These are phyloP conservation scores for Cyclotella baltica DNA, from an alignment of 108 stramenopile species.

Conservation along the genomic window DNA sequence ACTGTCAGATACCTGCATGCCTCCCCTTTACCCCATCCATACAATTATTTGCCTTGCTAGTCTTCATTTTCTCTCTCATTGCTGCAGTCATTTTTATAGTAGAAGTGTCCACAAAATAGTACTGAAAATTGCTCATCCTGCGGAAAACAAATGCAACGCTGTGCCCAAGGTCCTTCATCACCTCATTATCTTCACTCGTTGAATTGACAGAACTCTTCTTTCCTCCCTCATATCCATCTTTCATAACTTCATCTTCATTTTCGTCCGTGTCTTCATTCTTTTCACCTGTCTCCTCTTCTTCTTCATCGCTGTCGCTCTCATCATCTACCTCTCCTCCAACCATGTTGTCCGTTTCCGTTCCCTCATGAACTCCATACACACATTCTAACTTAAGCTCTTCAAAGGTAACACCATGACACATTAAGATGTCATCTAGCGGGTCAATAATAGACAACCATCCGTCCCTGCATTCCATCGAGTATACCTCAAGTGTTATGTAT, in stretches of 20 bases:
- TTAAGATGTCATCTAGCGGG: background rate
- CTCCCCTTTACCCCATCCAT: background rate
- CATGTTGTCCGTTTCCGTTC: too few species aligned
- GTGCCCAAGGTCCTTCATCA: background rate
- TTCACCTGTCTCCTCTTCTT: too few species aligned
- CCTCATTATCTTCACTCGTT: background rate
- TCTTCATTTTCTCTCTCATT: background rate
- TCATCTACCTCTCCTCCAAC: too few species aligned
- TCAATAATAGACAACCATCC: background rate
- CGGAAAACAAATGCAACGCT: background rate
- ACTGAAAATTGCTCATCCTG: background rate
- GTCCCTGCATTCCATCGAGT: background rate
- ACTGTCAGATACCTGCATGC: background rate
- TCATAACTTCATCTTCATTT: too few species aligned
- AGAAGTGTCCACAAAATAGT: background rate
- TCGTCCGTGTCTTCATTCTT: too few species aligned
- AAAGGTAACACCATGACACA: background rate
- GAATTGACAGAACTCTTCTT: too few species aligned
- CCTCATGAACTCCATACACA: too few species aligned
- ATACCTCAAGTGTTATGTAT: background rate
- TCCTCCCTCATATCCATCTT: too few species aligned
- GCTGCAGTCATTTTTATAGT: background rate
- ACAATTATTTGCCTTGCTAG: background rate
- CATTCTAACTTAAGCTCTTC: too few species aligned
- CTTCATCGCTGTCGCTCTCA: background rate